Evolutionary conservation across 495 filamentous ascomycete species (phyloP).

Genomic region (Penicillium simplicissimum): DNA sequence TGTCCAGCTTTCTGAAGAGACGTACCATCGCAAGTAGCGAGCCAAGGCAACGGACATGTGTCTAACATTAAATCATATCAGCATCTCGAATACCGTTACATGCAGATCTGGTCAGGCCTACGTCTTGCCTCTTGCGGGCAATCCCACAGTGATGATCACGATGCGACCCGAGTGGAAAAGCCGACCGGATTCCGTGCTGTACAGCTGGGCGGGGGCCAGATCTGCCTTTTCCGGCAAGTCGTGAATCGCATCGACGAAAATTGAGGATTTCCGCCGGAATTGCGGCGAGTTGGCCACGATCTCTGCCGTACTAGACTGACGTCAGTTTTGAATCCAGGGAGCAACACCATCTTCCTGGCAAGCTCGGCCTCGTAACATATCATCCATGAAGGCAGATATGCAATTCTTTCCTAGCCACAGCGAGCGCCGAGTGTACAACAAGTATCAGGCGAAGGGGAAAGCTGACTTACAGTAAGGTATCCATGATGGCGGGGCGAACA

Average conservation of each 20-base stretch:
- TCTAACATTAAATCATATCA: conserved; percentile 40
- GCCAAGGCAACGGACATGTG: conserved; percentile 95
- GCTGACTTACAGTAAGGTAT: conserved; percentile 72
- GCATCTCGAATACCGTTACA: conserved; percentile 3
- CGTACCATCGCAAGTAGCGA: conserved; percentile 90
- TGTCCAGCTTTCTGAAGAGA: conserved; percentile 9
- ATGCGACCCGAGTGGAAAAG: conserved; percentile 97
- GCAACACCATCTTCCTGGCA: neutral
- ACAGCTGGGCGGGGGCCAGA: conserved; percentile 93
- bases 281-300: conserved; percentile 83
- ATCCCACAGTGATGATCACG: conserved; percentile 93
- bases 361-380: conserved; percentile 24
- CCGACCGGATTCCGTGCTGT: conserved; percentile 94
- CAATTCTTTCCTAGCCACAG: neutral
- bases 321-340: conserved; percentile 23
- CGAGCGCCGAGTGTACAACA: neutral
- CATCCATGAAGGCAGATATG: neutral
- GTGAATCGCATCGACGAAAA: conserved; percentile 96
- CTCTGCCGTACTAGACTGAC: conserved; percentile 63
- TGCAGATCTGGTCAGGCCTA: conserved; percentile 44
- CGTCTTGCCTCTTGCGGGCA: conserved; percentile 97
- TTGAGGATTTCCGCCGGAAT: conserved; percentile 84
- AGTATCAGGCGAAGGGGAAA: neutral
- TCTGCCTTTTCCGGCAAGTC: conserved; percentile 82
- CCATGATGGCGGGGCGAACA: conserved; percentile 53